phyloP scores from a whole-genome alignment of 331 rosid species.

The Rosa hybrid region DNA sequence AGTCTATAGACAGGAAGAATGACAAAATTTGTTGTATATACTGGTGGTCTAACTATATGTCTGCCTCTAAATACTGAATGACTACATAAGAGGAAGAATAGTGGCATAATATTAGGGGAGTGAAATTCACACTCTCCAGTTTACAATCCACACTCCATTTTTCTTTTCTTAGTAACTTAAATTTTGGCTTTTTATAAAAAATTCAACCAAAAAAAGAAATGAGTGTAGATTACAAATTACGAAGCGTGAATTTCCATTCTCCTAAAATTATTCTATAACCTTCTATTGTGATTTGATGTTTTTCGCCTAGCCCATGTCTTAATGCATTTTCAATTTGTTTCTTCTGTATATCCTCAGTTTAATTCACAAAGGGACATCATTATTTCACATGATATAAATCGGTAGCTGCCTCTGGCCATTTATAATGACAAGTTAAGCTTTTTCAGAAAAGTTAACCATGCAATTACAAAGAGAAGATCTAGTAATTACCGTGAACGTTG shows the following conservation, averaged over 20 bases:
- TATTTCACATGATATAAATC: background rate
- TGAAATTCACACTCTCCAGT: too few species aligned
- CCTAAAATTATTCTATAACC: background rate
- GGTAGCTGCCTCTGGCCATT: background rate
- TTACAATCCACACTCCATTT: too few species aligned
- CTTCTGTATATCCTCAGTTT: background rate
- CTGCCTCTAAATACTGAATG: background rate
- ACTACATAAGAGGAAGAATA: background rate
- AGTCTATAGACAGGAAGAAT: background rate
- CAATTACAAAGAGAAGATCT: slow-evolving; percentile 22
- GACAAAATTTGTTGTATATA: background rate
- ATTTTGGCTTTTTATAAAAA: too few species aligned
- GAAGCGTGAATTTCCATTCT: too few species aligned
- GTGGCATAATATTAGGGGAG: background rate
- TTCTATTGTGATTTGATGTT: background rate
- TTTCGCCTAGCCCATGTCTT: background rate
- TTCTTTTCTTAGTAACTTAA: too few species aligned
- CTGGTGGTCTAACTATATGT: background rate
- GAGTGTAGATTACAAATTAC: too few species aligned
- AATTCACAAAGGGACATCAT: background rate
- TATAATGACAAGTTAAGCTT: background rate
- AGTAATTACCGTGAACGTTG: slow-evolving; percentile 73
- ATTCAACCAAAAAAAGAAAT: too few species aligned
- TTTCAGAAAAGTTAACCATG: slow-evolving; percentile 3
- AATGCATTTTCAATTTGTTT: background rate